A percentile compares a stretch with the other conserved stretches of the same genome.
phyloP scores from a whole-genome alignment of 306 rosid species.

The Morella rubra region DNA sequence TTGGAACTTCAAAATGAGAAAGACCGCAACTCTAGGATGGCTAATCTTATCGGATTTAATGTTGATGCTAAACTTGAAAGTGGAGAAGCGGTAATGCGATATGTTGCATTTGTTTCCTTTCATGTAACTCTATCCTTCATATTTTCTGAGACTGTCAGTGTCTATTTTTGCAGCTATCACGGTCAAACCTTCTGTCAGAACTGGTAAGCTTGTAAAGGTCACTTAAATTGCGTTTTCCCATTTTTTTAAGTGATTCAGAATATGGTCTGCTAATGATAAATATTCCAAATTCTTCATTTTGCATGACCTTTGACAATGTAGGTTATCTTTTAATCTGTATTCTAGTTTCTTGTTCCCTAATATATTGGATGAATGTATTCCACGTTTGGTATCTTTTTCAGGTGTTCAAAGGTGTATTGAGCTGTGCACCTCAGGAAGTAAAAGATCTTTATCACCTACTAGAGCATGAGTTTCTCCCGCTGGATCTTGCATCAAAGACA shows the following conservation, averaged over 20 bases:
- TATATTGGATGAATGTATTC: no score
- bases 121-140: background rate
- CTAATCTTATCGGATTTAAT: conserved; percentile 84
- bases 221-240: background rate
- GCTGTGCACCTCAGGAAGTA: conserved; percentile 94
- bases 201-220: conserved; percentile 52
- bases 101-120: conserved; percentile 12
- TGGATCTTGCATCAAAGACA: conserved; percentile 75
- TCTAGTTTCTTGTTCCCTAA: background rate
- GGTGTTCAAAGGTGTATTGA: conserved; percentile 87
- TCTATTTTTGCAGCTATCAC: conserved; percentile 64
- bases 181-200: conserved; percentile 82
- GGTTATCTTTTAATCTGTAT: background rate
- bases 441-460: conserved; percentile 82
- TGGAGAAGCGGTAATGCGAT: conserved; percentile 76
- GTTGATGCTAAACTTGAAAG: conserved; percentile 77
- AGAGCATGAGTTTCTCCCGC: conserved; percentile 83
- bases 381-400: conserved; percentile 12
- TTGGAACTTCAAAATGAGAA: conserved; percentile 86
- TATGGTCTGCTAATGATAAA: background rate
- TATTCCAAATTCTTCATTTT: background rate
- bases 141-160: background rate
- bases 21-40: conserved; percentile 87
- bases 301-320: background rate
- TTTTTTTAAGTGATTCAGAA: background rate